Evolutionary conservation across 305 asterid species (phyloP), one percentile per base, ranked within the genome.

Genomic region (Fraxinus paxiana): DNA sequence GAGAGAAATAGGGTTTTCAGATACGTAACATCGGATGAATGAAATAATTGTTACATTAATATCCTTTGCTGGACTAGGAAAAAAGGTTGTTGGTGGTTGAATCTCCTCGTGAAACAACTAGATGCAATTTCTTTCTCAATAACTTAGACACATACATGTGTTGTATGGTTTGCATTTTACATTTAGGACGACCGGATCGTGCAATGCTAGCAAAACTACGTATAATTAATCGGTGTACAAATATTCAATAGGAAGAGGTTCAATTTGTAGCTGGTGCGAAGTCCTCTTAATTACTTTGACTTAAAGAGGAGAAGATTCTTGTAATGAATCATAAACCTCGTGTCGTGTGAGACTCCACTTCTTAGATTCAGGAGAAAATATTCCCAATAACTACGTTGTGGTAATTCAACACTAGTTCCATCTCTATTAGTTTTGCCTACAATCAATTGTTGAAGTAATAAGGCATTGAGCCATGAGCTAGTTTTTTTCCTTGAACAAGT

Each of bases 71-170:
- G 86, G 87, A 80, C 85, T 83, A 75, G 43, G 65, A 81, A 81
- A 80, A 61, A 79, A 84, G 86, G 90, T 94, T 85, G 98, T 89
- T 92, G 98, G 98, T 90, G 85, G 91, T 89, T 89, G 91, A 86
- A 86, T 90, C 90, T 82, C 88, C 81, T 78, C 70, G 73, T 20
- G 70, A 73, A 85, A 76, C 82, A 81, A 63, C 69, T 79, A 30
- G 83, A 85, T 12, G 38, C 38, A 85, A 79, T 76, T 83, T 86
- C 80, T 86, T 79, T 81, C 72, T 77, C 83, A 79, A 84, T 83
- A 81, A 77, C 78, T 83, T 83, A 34, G 35, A 74, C 79, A 82
- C 78, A 17, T 71, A 63, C 86, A 70, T 83, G 13, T 10, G 0
- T 22, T 63, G 5, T 2, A 56, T 56, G 67, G 22, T 51, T 51